These are phyloP conservation scores for Dactylonectria macrodidyma DNA, from an alignment of 2,329 filamentous ascomycete genomes.

Conservation along the genomic window DNA sequence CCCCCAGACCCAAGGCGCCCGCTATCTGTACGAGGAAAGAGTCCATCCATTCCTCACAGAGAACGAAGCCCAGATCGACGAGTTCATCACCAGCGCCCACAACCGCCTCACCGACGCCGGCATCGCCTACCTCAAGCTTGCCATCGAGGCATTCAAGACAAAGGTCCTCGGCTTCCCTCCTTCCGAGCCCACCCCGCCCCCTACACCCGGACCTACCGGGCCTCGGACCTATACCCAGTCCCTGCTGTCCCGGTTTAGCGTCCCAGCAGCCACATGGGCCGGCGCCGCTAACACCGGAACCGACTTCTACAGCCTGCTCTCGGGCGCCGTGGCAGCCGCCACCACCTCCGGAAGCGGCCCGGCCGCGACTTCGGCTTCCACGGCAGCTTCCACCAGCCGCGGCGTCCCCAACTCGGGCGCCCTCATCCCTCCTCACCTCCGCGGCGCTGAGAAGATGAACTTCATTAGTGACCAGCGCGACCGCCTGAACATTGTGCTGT, in stretches of 20 bases:
- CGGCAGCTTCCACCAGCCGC: constrained; percentile 41
- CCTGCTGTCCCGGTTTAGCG: constrained; percentile 87
- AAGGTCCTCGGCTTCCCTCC: constrained; percentile 85
- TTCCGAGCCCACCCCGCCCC: constrained; percentile 54
- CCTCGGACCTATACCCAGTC: constrained; percentile 80
- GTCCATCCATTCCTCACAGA: constrained; percentile 90
- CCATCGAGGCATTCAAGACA: constrained; percentile 80
- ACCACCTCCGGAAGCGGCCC: constrained; percentile 60
- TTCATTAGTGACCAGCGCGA: constrained; percentile 88
- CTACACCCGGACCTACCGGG: constrained; percentile 58
- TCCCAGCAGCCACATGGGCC: constrained; percentile 78
- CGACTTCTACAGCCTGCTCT: constrained; percentile 85
- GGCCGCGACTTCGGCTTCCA: constrained; percentile 45
- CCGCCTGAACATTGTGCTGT: constrained; percentile 79
- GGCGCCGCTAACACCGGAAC: constrained; percentile 61
- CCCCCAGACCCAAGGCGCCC: constrained; percentile 96
- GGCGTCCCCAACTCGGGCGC: constrained; percentile 62
- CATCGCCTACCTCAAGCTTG: constrained; percentile 80
- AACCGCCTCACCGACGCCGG: constrained; percentile 84
- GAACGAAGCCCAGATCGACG: constrained; percentile 91
- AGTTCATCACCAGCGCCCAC: constrained; percentile 87
- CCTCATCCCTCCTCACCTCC: constrained; percentile 80
- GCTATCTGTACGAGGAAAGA: constrained; percentile 85
- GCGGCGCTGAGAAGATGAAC: constrained; percentile 75
- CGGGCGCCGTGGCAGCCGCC: constrained; percentile 79